Evolutionary conservation across 108 stramenopile species (phyloP).

Genomic region (Cyclotella sp.): DNA sequence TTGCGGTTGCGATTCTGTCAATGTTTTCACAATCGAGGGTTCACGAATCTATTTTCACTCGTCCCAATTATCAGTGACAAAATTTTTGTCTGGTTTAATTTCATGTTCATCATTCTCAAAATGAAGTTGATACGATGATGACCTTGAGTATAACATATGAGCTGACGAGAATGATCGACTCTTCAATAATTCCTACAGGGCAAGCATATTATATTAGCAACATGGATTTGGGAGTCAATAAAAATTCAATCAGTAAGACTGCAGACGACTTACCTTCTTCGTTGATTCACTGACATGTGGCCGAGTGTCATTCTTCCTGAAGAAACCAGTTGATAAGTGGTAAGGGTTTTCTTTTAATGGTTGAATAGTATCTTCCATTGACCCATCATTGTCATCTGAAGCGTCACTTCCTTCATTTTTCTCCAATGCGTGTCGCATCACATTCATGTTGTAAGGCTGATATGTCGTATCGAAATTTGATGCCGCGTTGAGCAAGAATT

Average conservation of each 20-base stretch:
- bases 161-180: slow-evolving; percentile 13
- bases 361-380: too few relatives aligned
- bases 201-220: too few relatives aligned
- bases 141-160: slow-evolving; percentile 12
- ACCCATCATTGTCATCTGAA: too few relatives aligned
- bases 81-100: slow-evolving; percentile 32
- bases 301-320: not conserved
- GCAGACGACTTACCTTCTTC: not conserved
- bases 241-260: too few relatives aligned
- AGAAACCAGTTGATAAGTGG: slow-evolving; percentile 12
- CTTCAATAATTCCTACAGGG: slow-evolving; percentile 21
- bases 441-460: not conserved
- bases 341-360: not conserved
- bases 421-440: not conserved
- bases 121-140: slow-evolving; percentile 28
- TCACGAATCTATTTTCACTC: slow-evolving; percentile 6
- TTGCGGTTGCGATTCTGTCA: too few relatives aligned
- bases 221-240: too few relatives aligned
- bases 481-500: not conserved
- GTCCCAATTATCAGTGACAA: slow-evolving; percentile 37
- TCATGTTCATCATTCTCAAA: slow-evolving; percentile 34
- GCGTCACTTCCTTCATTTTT: not conserved
- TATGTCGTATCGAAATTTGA: not conserved
- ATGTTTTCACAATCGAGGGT: not conserved
- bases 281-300: not conserved